phyloP scores from a whole-genome alignment of 352 stramenopile species.

The Phytophthora sansomeana region DNA sequence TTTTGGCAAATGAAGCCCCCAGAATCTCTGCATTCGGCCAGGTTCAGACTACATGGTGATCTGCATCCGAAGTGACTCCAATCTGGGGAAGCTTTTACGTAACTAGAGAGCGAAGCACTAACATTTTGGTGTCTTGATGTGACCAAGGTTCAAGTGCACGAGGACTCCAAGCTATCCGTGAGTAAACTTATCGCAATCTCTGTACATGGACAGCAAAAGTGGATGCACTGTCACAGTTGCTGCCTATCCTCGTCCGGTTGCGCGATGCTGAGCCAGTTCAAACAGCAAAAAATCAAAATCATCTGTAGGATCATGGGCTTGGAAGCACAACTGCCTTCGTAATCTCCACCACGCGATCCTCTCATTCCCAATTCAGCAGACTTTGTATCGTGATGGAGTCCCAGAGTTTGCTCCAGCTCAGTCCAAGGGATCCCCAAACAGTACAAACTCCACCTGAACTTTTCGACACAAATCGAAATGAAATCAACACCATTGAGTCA shows the following conservation, averaged over 20 bases:
- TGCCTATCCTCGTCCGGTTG: constrained; percentile 17
- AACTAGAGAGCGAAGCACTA: no score
- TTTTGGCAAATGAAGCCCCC: no score
- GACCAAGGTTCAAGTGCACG: no score
- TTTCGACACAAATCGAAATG: not conserved
- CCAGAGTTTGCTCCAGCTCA: not conserved
- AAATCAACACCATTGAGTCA: not conserved
- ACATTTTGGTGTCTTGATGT: no score
- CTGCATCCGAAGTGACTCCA: no score
- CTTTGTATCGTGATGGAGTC: constrained; percentile 8
- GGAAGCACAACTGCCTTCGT: not conserved
- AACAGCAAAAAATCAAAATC: constrained; percentile 25
- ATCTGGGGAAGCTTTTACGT: no score
- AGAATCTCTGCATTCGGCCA: no score
- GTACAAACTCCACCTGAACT: not conserved
- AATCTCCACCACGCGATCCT: no score
- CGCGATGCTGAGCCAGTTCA: constrained; percentile 8
- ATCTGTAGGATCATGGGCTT: constrained; percentile 1
- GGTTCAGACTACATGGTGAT: no score
- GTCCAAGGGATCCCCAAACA: not conserved
- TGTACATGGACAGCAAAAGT: no score
- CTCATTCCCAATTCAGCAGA: not conserved
- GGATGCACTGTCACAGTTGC: not conserved
- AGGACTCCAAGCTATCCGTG: no score
- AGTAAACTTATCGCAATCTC: no score